A percentile compares a stretch with the other conserved stretches of the same genome.
Evolutionary conservation across 305 asterid genomes (phyloP).

Genomic region (Solanum chacoense): DNA sequence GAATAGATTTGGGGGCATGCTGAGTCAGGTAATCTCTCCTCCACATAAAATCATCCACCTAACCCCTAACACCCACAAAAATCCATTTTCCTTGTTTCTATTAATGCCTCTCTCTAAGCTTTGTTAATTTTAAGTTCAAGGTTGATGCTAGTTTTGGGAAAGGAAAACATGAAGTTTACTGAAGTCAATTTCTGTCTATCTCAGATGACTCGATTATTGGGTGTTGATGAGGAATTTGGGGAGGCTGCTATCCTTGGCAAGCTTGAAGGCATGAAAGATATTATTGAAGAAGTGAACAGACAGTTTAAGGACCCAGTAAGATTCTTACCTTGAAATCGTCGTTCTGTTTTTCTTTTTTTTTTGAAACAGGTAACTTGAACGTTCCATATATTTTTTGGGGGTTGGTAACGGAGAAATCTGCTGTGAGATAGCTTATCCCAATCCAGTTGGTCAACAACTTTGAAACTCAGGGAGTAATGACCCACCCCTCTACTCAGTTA

Average conservation of each 20-base stretch:
- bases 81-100: neutral
- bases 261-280: constrained; percentile 93
- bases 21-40: constrained; percentile 52
- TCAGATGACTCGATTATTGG: constrained; percentile 81
- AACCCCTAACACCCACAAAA: neutral
- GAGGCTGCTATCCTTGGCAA: constrained; percentile 84
- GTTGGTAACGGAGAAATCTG: neutral
- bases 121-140: neutral
- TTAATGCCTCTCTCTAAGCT: neutral
- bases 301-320: constrained; percentile 96
- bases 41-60: neutral
- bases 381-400: neutral
- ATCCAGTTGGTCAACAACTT: neutral
- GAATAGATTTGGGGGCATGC: constrained; percentile 80
- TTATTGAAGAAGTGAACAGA: constrained; percentile 82
- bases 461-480: neutral
- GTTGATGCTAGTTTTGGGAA: neutral
- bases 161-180: neutral
- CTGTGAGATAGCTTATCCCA: neutral
- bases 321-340: constrained; percentile 1
- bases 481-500: neutral
- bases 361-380: neutral
- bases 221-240: constrained; percentile 66
- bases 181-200: constrained; percentile 5
- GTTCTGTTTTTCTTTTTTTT: neutral